Evolutionary conservation across 176 grass and related monocot genomes (phyloP).

Genomic region (Rhynchospora tenuis): DNA sequence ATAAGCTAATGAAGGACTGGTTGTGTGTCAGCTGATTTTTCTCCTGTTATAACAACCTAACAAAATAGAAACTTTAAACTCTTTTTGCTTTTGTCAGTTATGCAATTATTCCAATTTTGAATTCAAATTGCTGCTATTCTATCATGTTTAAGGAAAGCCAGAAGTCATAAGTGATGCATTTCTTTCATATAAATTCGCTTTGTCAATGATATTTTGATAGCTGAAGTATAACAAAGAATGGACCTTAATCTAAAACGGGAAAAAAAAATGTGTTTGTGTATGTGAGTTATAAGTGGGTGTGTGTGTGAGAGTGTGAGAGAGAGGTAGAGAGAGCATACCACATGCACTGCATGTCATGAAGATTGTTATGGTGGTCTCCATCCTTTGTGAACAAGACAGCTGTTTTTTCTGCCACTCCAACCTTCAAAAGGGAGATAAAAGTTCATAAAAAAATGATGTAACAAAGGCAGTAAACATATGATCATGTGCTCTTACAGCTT

Average conservation of each 20-base stretch:
- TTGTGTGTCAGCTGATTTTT: not conserved
- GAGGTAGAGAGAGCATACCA: constrained; percentile 36
- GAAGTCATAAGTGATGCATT: not conserved
- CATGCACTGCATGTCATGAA: constrained; percentile 99
- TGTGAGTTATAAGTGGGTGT: not conserved
- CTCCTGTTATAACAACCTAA: not conserved
- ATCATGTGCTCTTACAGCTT: not conserved
- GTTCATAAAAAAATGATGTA: not conserved
- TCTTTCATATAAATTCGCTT: not conserved
- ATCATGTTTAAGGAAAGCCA: not conserved
- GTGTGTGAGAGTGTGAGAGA: not conserved
- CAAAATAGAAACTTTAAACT: not conserved
- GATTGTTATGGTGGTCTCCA: constrained; percentile 97
- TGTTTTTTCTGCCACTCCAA: constrained; percentile 84
- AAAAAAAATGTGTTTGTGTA: not conserved
- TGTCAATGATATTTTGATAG: not conserved
- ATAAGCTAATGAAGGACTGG: not conserved
- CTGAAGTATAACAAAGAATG: not conserved
- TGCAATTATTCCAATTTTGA: not conserved
- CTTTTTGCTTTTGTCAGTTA: not conserved
- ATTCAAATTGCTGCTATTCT: not conserved
- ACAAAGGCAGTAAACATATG: not conserved
- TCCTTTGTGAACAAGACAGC: constrained; percentile 99
- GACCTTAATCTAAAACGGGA: not conserved
- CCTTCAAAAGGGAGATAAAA: constrained; percentile 43